phyloP scores from a whole-genome alignment of 2,329 filamentous ascomycete genomes.

The Fusarium subtropicale region DNA sequence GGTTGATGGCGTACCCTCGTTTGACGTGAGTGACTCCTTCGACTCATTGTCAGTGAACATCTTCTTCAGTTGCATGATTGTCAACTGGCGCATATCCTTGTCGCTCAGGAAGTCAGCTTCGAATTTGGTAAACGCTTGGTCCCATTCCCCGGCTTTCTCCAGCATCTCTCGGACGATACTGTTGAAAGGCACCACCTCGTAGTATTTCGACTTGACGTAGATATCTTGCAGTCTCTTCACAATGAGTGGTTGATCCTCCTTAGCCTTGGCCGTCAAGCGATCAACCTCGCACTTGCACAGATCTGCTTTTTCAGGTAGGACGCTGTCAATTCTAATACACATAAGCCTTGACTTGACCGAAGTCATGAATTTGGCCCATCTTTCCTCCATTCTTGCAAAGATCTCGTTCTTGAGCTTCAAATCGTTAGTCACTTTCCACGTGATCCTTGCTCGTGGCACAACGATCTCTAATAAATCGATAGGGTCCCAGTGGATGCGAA shows the following conservation, averaged over 20 bases:
- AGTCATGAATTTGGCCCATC: conserved; percentile 86
- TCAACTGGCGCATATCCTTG: conserved; percentile 93
- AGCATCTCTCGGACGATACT: conserved; percentile 88
- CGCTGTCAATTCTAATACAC: conserved; percentile 90
- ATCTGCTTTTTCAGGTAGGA: conserved; percentile 87
- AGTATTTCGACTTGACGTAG: conserved; percentile 95
- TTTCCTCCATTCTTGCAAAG: conserved; percentile 82
- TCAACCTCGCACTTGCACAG: conserved; percentile 87
- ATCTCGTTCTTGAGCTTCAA: conserved; percentile 92
- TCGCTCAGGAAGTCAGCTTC: conserved; percentile 95
- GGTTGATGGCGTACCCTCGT: conserved; percentile 72
- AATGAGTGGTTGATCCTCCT: conserved; percentile 82
- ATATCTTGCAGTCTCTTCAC: conserved; percentile 84
- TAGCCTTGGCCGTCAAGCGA: conserved; percentile 77
- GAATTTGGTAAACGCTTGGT: conserved; percentile 88
- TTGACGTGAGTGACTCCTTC: conserved; percentile 76
- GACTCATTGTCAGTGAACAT: conserved; percentile 94
- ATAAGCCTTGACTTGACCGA: conserved; percentile 87
- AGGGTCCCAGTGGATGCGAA: conserved; percentile 91
- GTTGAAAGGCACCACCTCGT: conserved; percentile 95
- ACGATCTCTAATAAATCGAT: conserved; percentile 95
- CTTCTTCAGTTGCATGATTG: conserved; percentile 91
- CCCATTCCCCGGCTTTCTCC: conserved; percentile 94
- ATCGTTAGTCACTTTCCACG: conserved; percentile 98
- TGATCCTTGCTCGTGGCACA: conserved; percentile 88